These are phyloP conservation scores for Adenanthera pavonina DNA, from an alignment of 306 rosid species.

Conservation along the genomic window DNA sequence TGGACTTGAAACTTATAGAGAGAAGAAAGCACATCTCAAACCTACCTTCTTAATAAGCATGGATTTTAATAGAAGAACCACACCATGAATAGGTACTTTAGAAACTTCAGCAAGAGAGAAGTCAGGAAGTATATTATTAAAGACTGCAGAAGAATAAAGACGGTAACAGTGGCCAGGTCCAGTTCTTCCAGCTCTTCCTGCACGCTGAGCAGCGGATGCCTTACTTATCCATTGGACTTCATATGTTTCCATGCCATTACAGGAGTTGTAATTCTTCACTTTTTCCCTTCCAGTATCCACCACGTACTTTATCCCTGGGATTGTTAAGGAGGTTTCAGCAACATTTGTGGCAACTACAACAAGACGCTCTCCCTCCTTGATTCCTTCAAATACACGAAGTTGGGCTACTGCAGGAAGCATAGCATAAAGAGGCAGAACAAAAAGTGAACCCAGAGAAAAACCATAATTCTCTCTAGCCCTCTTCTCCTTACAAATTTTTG, in stretches of 20 bases:
- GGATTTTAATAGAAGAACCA: constrained; percentile 86
- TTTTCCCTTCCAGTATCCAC: constrained; percentile 95
- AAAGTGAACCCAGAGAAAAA: constrained; percentile 55
- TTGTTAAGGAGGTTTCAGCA: constrained; percentile 97
- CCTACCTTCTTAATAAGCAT: constrained; percentile 78
- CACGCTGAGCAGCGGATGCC: constrained; percentile 95
- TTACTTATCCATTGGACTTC: constrained; percentile 89
- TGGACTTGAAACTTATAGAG: constrained; percentile 23
- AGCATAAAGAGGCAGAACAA: constrained; percentile 90
- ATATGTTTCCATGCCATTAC: constrained; percentile 85
- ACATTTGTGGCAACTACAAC: constrained; percentile 93
- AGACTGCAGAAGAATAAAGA: constrained; percentile 89
- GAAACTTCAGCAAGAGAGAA: constrained; percentile 82
- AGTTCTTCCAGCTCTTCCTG: constrained; percentile 95
- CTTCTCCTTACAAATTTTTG: constrained; percentile 42
- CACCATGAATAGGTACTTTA: constrained; percentile 84
- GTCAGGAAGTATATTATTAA: constrained; percentile 64
- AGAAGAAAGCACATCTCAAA: constrained; percentile 21
- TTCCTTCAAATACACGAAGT: constrained; percentile 76
- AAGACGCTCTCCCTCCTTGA: constrained; percentile 80
- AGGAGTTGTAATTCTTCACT: constrained; percentile 73
- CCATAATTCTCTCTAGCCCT: constrained; percentile 35
- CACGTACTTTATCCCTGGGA: constrained; percentile 91
- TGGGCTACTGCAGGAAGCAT: constrained; percentile 89
- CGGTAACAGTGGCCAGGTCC: constrained; percentile 92